Conservation (phyloP, 371 early-diverging fungal genomes). For the Mortierella sp. region DNA sequence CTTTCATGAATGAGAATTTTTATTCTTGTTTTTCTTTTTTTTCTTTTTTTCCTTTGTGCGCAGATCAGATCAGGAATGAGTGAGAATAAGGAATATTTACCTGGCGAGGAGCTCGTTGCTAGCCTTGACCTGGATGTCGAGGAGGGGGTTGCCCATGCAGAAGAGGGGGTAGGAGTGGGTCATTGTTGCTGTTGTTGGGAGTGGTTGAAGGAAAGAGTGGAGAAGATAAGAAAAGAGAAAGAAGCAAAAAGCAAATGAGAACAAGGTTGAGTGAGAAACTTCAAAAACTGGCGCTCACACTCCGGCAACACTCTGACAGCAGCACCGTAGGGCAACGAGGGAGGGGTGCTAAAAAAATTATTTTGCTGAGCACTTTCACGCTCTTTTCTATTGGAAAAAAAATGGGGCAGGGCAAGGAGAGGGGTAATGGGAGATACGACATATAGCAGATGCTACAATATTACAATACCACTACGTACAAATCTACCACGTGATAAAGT, state of each 20-base stretch:
- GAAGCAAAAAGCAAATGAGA: not conserved
- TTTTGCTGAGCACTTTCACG: not conserved
- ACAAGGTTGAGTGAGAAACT: not conserved
- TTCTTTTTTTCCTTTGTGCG: not conserved
- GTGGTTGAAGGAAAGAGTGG: not conserved
- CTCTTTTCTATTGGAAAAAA: not conserved
- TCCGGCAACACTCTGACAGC: not conserved
- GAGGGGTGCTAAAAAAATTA: too few species aligned
- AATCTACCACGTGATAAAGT: not conserved
- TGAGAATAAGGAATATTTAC: conserved; percentile 56
- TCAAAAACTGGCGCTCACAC: conserved; percentile 1
- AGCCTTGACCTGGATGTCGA: conserved; percentile 94
- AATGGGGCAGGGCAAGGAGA: not conserved
- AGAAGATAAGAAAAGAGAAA: conserved; percentile 7
- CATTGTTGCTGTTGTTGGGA: conserved; percentile 4
- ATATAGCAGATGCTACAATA: not conserved
- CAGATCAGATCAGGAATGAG: not conserved
- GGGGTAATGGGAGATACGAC: not conserved
- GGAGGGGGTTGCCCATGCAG: conserved; percentile 95
- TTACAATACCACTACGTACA: not conserved
- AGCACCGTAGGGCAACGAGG: not conserved
- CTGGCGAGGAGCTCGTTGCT: conserved; percentile 80
- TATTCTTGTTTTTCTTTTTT: too few species aligned
- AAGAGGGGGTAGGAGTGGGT: conserved; percentile 48
- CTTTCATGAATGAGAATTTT: not conserved